phyloP scores from a whole-genome alignment of 2,329 filamentous ascomycete species.

The Clarireedia sp. region DNA sequence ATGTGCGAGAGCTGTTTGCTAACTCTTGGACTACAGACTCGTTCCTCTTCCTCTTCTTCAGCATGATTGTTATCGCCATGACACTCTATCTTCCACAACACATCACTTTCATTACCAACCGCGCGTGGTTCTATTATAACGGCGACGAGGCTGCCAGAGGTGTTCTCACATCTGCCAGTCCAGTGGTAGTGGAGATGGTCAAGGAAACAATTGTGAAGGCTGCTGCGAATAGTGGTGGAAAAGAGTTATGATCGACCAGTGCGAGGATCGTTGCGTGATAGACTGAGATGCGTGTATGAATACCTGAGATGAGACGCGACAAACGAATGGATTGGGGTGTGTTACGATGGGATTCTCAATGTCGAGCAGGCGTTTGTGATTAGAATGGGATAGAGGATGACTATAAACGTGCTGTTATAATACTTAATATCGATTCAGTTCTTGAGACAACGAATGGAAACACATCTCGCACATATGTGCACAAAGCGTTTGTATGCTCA shows the following conservation, averaged over 20 bases:
- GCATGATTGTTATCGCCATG: conserved; percentile 77
- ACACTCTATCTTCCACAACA: conserved; percentile 93
- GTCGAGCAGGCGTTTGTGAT: conserved; percentile 1
- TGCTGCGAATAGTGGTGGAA: conserved; percentile 15
- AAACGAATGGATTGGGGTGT: not conserved
- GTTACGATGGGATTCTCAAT: not conserved
- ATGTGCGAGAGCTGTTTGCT: not conserved
- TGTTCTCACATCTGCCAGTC: conserved; percentile 18
- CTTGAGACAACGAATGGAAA: not conserved
- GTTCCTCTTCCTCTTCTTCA: conserved; percentile 80
- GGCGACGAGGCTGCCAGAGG: conserved; percentile 56
- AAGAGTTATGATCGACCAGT: conserved; percentile 20
- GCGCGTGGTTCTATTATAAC: conserved; percentile 90
- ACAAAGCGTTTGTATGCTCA: not conserved
- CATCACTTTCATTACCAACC: conserved; percentile 69
- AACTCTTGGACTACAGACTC: conserved; percentile 54
- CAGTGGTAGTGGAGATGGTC: conserved; percentile 18
- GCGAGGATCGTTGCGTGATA: not conserved
- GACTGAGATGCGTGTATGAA: conserved; percentile 2
- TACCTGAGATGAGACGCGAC: not conserved
- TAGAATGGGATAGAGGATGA: not conserved
- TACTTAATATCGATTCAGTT: not conserved
- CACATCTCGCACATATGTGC: not conserved
- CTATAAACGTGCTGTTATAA: conserved; percentile 3
- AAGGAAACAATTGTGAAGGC: conserved; percentile 22